Base-by-base conservation (phyloP, 106 monocot genomes). In the Dendrobium officinale region DNA sequence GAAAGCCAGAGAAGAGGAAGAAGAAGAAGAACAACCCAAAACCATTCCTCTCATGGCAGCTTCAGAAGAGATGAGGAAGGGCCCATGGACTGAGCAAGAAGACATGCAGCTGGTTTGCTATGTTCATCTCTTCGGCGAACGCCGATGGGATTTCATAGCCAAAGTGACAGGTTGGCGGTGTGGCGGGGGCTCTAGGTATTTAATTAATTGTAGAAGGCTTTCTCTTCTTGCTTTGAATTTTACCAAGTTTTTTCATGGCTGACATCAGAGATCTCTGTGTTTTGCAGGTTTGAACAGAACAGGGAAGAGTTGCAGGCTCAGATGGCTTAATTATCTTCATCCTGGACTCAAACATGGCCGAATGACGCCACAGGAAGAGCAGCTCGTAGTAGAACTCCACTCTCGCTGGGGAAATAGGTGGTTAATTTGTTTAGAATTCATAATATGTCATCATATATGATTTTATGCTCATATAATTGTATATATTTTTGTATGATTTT, bases 81-180 rank as follows among this genome's bases (percentile, higher is more conserved):
- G 93, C 10, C 91, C 91, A 22, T 93, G 93, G 93, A 87, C 89
- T 19, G 91, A 91, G 80, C 83, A 91, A 51, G 93, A 93, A 73
- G 93, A 93, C 84, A 17, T 81, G 29, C 87, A 87, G 55, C 85
- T 93, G 75, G 85, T 87, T 26, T 86, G 78, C 86, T 89, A 84
- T 77, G 89, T 93, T 83, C 79, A 89, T 29, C 79, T 89, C 77
- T 82, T 91, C 75, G 93, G 91, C 56, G 91, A 93, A 44, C 87
- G 93, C 7, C 93, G 91, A 15, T 93, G 91, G 93, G 89, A 93
- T 84, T 89, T 89, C 80, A 81, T 93, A 77, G 93, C 93, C 26
- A 89, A 84, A 79, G 91, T 89, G 67, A 91, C 93, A 87, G 93
- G 93, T 93, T 91, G 79, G 88, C 74, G 86, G 82, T 81, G 89